Evolutionary conservation across 805 yeast genomes (phyloP).

Genomic region (Myxozyma udenii): DNA sequence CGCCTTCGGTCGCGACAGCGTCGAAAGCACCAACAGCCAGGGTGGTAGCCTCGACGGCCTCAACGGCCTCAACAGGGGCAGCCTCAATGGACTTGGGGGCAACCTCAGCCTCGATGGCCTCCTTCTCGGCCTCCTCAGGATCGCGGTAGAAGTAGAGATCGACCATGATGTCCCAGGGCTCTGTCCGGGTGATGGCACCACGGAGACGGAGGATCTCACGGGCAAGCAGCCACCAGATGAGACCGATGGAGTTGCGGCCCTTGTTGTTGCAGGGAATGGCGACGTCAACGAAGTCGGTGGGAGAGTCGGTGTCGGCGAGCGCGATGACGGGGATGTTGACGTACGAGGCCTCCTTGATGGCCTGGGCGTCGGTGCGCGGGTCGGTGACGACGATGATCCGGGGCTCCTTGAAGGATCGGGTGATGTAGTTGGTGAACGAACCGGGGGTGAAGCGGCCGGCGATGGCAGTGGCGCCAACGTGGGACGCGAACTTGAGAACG

Average conservation of each 20-base stretch:
- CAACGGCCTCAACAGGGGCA: conserved; percentile 62
- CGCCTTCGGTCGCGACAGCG: conserved; percentile 39
- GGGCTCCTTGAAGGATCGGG: conserved; percentile 99
- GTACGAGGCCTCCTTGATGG: conserved; percentile 99
- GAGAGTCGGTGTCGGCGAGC: conserved; percentile 97
- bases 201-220: conserved; percentile 99
- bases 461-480: conserved; percentile 99
- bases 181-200: conserved; percentile 94
- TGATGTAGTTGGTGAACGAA: conserved; percentile 99
- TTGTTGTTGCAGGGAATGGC: conserved; percentile 99
- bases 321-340: conserved; percentile 99
- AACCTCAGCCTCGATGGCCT: conserved; percentile 62
- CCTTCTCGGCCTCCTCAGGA: conserved; percentile 96
- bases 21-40: conserved; percentile 58
- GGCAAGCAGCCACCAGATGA: conserved; percentile 98
- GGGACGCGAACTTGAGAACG: conserved; percentile 98
- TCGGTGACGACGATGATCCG: conserved; percentile 98
- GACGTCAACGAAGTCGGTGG: conserved; percentile 98
- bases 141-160: conserved; percentile 99
- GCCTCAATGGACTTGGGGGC: conserved; percentile 61
- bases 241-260: conserved; percentile 99
- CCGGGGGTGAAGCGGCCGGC: conserved; percentile 99
- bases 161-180: conserved; percentile 99
- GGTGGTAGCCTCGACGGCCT: conserved; percentile 49
- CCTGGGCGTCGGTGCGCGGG: conserved; percentile 99